Conservation (phyloP, 1,284 basidiomycete genomes). For the Ustilago lituana region DNA sequence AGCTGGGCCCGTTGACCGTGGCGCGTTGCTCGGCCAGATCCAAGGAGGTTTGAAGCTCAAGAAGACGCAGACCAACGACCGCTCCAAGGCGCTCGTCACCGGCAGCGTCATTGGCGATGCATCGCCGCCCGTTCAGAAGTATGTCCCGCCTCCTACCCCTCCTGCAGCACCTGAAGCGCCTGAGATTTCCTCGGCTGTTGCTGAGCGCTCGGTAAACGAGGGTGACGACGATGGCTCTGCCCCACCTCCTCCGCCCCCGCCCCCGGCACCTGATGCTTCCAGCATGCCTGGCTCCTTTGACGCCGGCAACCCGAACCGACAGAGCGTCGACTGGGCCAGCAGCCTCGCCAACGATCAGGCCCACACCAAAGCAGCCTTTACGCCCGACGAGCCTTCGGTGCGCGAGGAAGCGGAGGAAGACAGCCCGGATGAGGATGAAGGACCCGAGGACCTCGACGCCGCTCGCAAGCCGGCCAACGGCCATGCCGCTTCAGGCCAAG, state of each 20-base stretch:
- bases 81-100: constrained; percentile 76
- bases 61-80: constrained; percentile 85
- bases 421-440: constrained; percentile 59
- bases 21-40: constrained; percentile 82
- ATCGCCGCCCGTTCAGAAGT: constrained; percentile 72
- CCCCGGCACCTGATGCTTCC: constrained; percentile 59
- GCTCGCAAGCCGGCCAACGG: constrained; percentile 19
- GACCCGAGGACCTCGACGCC: constrained; percentile 38
- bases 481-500: constrained; percentile 18
- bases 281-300: constrained; percentile 44
- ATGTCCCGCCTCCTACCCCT: constrained; percentile 55
- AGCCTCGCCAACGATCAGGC: constrained; percentile 80
- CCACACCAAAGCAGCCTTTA: constrained; percentile 65
- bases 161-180: constrained; percentile 40
- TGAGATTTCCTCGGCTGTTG: constrained; percentile 42
- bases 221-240: constrained; percentile 16
- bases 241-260: constrained; percentile 65
- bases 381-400: constrained; percentile 72
- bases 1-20: constrained; percentile 71
- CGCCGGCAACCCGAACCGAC: constrained; percentile 72
- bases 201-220: constrained; percentile 19
- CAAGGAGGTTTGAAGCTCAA: constrained; percentile 80
- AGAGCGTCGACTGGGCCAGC: constrained; percentile 90
- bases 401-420: constrained; percentile 74
- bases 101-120: constrained; percentile 84